Percentiles rank a stretch among this genome's conserved stretches.
These are phyloP conservation scores for Tuber magnatum DNA, from an alignment of 495 filamentous ascomycete species.

Conservation along the genomic window DNA sequence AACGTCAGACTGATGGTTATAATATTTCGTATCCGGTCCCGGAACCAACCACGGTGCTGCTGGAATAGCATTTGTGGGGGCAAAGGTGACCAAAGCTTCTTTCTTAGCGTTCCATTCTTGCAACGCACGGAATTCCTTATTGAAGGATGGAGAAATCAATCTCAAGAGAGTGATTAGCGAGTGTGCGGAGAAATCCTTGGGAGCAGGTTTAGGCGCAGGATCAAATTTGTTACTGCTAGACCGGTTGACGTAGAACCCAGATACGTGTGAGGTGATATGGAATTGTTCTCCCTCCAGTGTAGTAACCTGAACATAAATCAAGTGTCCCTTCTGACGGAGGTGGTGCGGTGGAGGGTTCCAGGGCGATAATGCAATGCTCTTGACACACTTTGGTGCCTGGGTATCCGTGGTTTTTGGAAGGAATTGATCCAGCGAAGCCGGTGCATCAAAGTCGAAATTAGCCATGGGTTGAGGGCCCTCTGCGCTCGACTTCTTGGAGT, in stretches of 20 bases:
- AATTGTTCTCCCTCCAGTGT: slow-evolving; percentile 89
- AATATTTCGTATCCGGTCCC: slow-evolving; percentile 53
- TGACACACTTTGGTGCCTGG: slow-evolving; percentile 75
- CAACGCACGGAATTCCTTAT: slow-evolving; percentile 60
- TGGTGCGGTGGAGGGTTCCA: slow-evolving; percentile 97
- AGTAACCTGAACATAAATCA: slow-evolving; percentile 80
- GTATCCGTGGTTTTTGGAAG: slow-evolving; percentile 55
- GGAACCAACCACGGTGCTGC: slow-evolving; percentile 88
- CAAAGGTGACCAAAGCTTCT: slow-evolving; percentile 86
- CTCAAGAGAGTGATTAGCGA: slow-evolving; percentile 76
- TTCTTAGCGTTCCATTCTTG: slow-evolving; percentile 74
- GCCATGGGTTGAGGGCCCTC: slow-evolving; percentile 53
- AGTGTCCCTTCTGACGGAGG: slow-evolving; percentile 81
- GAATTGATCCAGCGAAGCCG: slow-evolving; percentile 60
- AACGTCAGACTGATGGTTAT: slow-evolving; percentile 70
- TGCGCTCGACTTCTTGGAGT: slow-evolving; percentile 45
- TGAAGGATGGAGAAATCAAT: slow-evolving; percentile 75
- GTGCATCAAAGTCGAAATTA: slow-evolving; percentile 67
- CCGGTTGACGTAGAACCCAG: slow-evolving; percentile 94
- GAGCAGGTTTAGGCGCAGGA: slow-evolving; percentile 63
- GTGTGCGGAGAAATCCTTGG: slow-evolving; percentile 67
- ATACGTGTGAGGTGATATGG: slow-evolving; percentile 86
- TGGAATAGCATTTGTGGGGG: slow-evolving; percentile 86
- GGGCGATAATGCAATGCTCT: slow-evolving; percentile 74
- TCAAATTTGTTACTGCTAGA: slow-evolving; percentile 87